These are phyloP conservation scores for Pseudogymnoascus sp. DNA, from an alignment of 2,329 filamentous ascomycete species.

Conservation along the genomic window DNA sequence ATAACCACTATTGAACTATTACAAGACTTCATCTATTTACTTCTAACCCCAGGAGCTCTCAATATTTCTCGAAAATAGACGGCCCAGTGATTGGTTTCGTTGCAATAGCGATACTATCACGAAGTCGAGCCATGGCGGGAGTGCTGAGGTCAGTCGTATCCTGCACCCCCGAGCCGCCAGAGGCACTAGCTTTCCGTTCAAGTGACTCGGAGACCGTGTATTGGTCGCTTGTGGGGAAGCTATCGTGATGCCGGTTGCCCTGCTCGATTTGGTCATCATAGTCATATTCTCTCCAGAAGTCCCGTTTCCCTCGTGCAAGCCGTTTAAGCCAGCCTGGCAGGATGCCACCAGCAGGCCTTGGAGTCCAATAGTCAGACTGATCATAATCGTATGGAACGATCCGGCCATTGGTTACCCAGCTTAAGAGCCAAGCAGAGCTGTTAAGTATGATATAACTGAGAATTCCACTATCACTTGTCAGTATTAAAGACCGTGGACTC, in stretches of 20 bases:
- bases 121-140: slow-evolving; percentile 1
- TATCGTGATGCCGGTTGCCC: not conserved
- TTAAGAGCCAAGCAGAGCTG: slow-evolving; percentile 58
- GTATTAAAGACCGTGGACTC: not conserved
- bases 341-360: slow-evolving; percentile 66
- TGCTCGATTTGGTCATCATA: not conserved
- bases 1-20: not conserved
- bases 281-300: slow-evolving; percentile 56
- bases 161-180: not conserved
- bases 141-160: not conserved
- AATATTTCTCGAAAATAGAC: not conserved
- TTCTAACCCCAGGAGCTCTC: not conserved
- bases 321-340: slow-evolving; percentile 66
- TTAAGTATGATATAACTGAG: slow-evolving; percentile 72
- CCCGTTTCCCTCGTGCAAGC: slow-evolving; percentile 55
- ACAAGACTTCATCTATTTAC: not conserved
- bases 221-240: not conserved
- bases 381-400: slow-evolving; percentile 68
- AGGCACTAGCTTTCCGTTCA: not conserved
- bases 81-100: not conserved
- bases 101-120: not conserved
- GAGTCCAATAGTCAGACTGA: slow-evolving; percentile 73
- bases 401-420: slow-evolving; percentile 56
- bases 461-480: slow-evolving; percentile 44
- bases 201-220: not conserved